Conservation (phyloP, 768 basidiomycete genomes). For the Galerina sulciceps region DNA sequence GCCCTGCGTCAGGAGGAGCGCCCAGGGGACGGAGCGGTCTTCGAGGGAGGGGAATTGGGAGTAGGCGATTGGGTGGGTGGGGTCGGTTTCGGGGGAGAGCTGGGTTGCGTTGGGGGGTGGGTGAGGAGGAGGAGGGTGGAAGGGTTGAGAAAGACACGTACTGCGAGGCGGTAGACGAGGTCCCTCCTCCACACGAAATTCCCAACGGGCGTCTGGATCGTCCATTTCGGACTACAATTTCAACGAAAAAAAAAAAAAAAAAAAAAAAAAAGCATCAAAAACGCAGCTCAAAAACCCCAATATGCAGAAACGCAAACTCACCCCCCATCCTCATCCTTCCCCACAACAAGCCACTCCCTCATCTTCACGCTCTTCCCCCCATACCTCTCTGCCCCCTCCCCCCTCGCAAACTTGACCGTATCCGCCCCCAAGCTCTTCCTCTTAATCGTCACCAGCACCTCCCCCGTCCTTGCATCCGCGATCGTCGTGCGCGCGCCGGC, state of each 20-base stretch:
- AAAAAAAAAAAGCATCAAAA: too few relatives aligned
- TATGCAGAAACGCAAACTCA: too few relatives aligned
- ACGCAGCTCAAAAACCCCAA: too few relatives aligned
- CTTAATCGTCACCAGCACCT: constrained; percentile 21
- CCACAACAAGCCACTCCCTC: constrained; percentile 23
- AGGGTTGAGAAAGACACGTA: constrained; percentile 1
- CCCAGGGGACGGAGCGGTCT: background rate
- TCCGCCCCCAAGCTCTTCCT: constrained; percentile 22
- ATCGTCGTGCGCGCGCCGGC: constrained; percentile 22
- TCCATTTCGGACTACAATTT: constrained; percentile 12
- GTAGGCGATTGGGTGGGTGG: constrained; percentile 18
- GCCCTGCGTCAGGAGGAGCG: constrained; percentile 13
- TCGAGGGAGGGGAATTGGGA: constrained; percentile 1
- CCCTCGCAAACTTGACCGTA: constrained; percentile 26
- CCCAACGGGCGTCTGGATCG: constrained; percentile 7
- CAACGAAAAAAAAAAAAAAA: background rate
- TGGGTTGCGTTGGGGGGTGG: background rate
- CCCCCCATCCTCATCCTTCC: constrained; percentile 16
- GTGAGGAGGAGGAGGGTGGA: too few relatives aligned
- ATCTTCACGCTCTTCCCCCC: constrained; percentile 23
- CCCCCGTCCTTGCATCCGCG: constrained; percentile 19
- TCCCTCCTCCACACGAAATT: constrained; percentile 19
- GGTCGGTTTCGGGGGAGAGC: constrained; percentile 18
- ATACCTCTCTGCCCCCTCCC: too few relatives aligned
- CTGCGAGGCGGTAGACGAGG: constrained; percentile 14